Conservation (phyloP, 106 monocot species). For the Alisma plantagoaquatica region DNA sequence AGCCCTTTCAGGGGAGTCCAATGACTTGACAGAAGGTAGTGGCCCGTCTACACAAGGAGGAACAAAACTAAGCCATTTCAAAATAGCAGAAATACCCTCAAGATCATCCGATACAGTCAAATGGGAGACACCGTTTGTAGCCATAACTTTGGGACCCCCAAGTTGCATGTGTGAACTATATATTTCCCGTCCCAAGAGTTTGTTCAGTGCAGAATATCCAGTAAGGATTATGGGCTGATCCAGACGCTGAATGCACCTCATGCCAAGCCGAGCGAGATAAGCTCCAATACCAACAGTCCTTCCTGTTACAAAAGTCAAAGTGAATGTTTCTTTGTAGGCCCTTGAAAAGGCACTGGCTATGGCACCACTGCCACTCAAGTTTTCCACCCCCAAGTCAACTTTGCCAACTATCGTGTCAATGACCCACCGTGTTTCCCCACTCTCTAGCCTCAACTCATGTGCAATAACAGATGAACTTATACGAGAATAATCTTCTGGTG, state of each 20-base stretch:
- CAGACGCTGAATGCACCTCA: conserved; percentile 94
- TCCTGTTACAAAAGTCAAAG: conserved; percentile 85
- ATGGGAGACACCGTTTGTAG: conserved; percentile 95
- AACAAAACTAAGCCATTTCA: conserved; percentile 92
- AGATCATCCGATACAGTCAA: conserved; percentile 95
- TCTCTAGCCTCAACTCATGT: conserved; percentile 78
- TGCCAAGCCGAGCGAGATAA: conserved; percentile 93
- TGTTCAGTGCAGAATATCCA: conserved; percentile 89
- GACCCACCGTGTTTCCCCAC: conserved; percentile 76
- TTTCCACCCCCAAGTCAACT: conserved; percentile 89
- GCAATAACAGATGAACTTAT: conserved; percentile 82
- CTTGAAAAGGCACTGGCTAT: conserved; percentile 87
- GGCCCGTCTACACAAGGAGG: conserved; percentile 74
- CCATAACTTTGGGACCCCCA: conserved; percentile 98
- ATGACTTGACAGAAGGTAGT: conserved; percentile 42
- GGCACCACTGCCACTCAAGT: conserved; percentile 86
- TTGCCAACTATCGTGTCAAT: conserved; percentile 91
- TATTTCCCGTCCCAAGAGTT: conserved; percentile 90
- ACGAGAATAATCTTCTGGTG: conserved; percentile 55
- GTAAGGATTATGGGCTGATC: conserved; percentile 98
- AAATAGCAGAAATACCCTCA: conserved; percentile 81
- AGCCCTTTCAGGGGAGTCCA: conserved; percentile 62
- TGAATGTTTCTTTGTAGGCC: conserved; percentile 93
- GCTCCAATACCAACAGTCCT: conserved; percentile 95
- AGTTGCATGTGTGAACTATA: conserved; percentile 99